Conservation (phyloP, 257 asterid species). For the Lycium barbarum region DNA sequence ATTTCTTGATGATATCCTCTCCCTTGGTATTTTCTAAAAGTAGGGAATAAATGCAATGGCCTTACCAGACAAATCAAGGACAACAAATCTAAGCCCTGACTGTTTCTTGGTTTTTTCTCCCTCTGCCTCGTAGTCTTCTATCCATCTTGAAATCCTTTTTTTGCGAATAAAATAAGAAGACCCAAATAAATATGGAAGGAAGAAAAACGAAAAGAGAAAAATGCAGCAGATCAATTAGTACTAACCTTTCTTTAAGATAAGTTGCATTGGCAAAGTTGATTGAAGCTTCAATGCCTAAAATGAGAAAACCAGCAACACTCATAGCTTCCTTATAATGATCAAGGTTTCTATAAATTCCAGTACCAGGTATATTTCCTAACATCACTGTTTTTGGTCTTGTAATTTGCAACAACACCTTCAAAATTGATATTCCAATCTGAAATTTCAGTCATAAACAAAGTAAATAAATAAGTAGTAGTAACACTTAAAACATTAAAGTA, state of each 20-base stretch:
- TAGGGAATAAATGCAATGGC: neutral
- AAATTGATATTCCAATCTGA: conserved; percentile 80
- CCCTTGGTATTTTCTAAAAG: neutral
- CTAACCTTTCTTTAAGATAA: conserved; percentile 83
- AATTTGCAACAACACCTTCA: conserved; percentile 72
- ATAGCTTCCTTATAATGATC: conserved; percentile 75
- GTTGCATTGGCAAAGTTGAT: conserved; percentile 84
- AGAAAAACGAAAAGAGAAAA: neutral
- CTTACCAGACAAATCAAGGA: conserved; percentile 84
- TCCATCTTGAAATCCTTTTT: conserved; percentile 80
- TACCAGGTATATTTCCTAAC: conserved; percentile 80
- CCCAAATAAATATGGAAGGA: neutral
- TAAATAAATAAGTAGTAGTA: no score
- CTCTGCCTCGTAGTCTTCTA: conserved; percentile 63
- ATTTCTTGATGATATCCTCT: neutral
- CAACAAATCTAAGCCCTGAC: conserved; percentile 55
- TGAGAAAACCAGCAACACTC: conserved; percentile 64
- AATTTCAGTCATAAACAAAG: neutral
- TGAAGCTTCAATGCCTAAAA: conserved; percentile 80
- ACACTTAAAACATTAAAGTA: neutral
- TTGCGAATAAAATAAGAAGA: neutral
- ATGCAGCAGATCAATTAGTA: neutral
- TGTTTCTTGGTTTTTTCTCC: conserved; percentile 44
- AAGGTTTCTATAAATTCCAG: conserved; percentile 73
- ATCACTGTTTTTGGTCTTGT: conserved; percentile 82